These are phyloP conservation scores for Melocanna baccifera DNA, from an alignment of 176 grass and related monocot species.

Conservation along the genomic window DNA sequence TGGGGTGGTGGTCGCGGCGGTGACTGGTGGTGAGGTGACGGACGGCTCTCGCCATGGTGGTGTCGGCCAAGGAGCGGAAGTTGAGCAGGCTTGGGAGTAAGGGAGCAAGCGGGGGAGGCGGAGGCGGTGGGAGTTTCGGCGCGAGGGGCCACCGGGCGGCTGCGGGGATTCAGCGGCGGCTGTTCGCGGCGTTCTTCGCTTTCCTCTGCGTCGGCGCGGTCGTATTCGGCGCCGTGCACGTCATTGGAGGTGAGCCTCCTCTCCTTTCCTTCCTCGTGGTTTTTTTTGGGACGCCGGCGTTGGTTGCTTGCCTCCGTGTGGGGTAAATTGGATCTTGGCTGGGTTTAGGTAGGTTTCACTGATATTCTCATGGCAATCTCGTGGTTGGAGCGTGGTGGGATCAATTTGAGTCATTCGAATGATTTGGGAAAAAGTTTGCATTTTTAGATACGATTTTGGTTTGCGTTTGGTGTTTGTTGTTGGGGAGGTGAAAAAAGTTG, in stretches of 20 bases:
- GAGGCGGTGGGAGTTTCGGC: neutral
- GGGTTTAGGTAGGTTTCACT: slow-evolving; percentile 21
- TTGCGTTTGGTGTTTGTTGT: slow-evolving; percentile 23
- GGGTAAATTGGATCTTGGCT: slow-evolving; percentile 37
- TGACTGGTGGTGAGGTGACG: neutral
- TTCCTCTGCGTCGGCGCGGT: slow-evolving; percentile 43
- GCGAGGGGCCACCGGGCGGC: slow-evolving; percentile 31
- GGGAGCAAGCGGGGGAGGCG: neutral
- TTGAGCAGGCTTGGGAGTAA: slow-evolving; percentile 42
- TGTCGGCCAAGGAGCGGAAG: slow-evolving; percentile 49
- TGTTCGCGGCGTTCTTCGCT: slow-evolving; percentile 43
- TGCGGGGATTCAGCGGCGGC: slow-evolving; percentile 23
- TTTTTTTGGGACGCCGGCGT: neutral
- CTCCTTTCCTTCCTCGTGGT: neutral
- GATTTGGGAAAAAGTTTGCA: neutral
- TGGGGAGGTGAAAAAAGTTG: slow-evolving; percentile 21
- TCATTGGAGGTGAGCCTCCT: slow-evolving; percentile 50
- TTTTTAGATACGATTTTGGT: slow-evolving; percentile 15
- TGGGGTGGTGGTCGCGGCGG: neutral
- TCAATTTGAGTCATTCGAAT: neutral
- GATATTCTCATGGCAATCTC: neutral
- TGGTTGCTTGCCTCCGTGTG: neutral
- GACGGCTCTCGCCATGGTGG: neutral
- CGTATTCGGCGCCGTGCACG: slow-evolving; percentile 36
- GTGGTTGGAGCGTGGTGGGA: slow-evolving; percentile 15